phyloP scores from a whole-genome alignment of 495 filamentous ascomycete species.

The Penicillium chermesinum region DNA sequence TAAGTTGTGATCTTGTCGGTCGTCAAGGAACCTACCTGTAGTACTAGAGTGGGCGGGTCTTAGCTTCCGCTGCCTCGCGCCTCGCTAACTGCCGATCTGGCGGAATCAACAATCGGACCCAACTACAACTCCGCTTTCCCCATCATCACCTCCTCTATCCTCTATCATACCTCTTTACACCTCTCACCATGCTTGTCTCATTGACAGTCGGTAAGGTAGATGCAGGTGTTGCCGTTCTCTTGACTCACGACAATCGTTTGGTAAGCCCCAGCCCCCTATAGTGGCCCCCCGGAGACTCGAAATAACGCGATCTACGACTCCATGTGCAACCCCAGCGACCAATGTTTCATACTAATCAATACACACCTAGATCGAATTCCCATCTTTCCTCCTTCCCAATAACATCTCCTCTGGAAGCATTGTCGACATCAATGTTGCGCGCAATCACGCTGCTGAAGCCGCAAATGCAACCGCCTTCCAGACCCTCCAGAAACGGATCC shows the following conservation, averaged over 20 bases:
- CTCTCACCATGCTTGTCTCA: conserved; percentile 78
- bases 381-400: conserved; percentile 90
- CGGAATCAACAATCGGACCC: conserved; percentile 21
- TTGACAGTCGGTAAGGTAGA: conserved; percentile 99
- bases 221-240: conserved; percentile 91
- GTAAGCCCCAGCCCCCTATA: conserved; percentile 47
- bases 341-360: conserved; percentile 8
- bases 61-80: conserved; percentile 16
- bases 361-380: conserved; percentile 82
- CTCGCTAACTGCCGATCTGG: conserved; percentile 33
- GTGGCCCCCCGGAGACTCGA: neutral
- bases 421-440: conserved; percentile 93
- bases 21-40: conserved; percentile 12
- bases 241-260: conserved; percentile 94
- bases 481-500: conserved; percentile 81
- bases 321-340: neutral
- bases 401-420: conserved; percentile 94
- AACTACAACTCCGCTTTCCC: conserved; percentile 13
- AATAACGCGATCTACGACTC: neutral
- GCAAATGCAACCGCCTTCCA: conserved; percentile 69
- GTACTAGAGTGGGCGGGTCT: conserved; percentile 4
- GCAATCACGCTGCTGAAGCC: conserved; percentile 74
- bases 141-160: conserved; percentile 12
- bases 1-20: neutral
- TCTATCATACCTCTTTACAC: neutral